Percentiles rank a stretch among this genome's conserved stretches.
These are phyloP conservation scores for Melastoma malabathricum DNA, from an alignment of 345 rosid species.

Conservation along the genomic window DNA sequence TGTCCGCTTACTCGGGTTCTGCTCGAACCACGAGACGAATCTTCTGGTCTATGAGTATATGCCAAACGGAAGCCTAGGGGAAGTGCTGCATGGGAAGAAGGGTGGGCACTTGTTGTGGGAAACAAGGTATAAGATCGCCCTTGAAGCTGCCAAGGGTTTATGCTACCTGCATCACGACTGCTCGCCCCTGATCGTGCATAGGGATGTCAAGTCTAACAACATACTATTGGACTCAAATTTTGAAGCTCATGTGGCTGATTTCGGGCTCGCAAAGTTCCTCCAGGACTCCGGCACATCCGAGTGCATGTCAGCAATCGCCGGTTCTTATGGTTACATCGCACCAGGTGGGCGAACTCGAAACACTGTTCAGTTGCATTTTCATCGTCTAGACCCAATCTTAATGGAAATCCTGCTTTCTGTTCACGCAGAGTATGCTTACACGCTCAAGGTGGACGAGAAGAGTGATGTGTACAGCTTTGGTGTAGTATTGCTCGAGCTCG, in stretches of 20 bases:
- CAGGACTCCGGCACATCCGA: constrained; percentile 41
- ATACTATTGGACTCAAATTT: constrained; percentile 31
- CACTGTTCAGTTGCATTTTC: not conserved
- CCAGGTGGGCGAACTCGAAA: constrained; percentile 18
- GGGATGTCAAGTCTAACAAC: constrained; percentile 43
- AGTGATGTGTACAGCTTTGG: constrained; percentile 98
- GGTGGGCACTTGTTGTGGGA: constrained; percentile 45
- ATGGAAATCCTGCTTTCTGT: not conserved
- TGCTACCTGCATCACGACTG: constrained; percentile 49
- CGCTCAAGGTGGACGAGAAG: constrained; percentile 94
- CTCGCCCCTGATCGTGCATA: constrained; percentile 38
- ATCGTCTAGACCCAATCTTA: not conserved
- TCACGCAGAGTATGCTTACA: constrained; percentile 81
- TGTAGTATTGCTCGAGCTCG: constrained; percentile 75
- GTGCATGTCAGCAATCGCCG: constrained; percentile 48
- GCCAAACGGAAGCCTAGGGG: constrained; percentile 49
- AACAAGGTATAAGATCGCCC: constrained; percentile 32
- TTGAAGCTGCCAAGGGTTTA: constrained; percentile 41
- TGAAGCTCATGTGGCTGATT: constrained; percentile 46
- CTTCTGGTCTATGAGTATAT: constrained; percentile 40
- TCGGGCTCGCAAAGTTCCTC: constrained; percentile 44
- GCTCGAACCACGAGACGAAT: constrained; percentile 41
- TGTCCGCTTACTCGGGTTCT: constrained; percentile 34
- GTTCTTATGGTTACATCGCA: constrained; percentile 41
- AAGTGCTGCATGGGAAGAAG: constrained; percentile 47